phyloP scores from a whole-genome alignment of 345 rosid genomes.

The Atalantia buxifolia region DNA sequence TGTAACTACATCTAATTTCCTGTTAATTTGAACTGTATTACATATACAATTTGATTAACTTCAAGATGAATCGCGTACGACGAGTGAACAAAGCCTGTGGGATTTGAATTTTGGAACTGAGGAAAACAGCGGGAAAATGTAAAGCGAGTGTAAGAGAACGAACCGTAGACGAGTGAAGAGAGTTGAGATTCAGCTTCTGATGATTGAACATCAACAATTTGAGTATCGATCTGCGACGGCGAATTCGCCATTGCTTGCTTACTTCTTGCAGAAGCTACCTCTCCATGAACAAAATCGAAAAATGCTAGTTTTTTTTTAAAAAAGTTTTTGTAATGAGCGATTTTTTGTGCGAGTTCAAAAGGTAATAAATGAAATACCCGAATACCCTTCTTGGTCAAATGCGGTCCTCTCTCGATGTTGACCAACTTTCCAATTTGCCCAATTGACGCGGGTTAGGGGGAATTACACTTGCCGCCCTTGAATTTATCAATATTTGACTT shows the following conservation, averaged over 20 bases:
- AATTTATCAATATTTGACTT: too few species aligned
- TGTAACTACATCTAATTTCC: background rate
- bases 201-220: conserved; percentile 24
- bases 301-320: background rate
- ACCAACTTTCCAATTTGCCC: background rate
- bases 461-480: too few species aligned
- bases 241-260: conserved; percentile 48
- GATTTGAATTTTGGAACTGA: background rate
- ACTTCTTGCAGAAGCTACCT: background rate
- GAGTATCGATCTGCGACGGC: conserved; percentile 32
- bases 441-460: background rate
- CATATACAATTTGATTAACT: background rate
- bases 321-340: background rate
- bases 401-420: too few species aligned
- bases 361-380: background rate
- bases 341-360: background rate
- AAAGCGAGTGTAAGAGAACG: background rate
- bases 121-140: background rate
- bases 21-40: background rate
- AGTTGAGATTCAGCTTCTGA: conserved; percentile 61
- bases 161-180: conserved; percentile 68
- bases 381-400: background rate
- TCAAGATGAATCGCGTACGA: background rate
- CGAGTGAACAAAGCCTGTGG: background rate
- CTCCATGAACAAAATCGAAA: background rate